Base-by-base conservation (phyloP, 345 rosid species). In the Arabidopsis suecica region DNA sequence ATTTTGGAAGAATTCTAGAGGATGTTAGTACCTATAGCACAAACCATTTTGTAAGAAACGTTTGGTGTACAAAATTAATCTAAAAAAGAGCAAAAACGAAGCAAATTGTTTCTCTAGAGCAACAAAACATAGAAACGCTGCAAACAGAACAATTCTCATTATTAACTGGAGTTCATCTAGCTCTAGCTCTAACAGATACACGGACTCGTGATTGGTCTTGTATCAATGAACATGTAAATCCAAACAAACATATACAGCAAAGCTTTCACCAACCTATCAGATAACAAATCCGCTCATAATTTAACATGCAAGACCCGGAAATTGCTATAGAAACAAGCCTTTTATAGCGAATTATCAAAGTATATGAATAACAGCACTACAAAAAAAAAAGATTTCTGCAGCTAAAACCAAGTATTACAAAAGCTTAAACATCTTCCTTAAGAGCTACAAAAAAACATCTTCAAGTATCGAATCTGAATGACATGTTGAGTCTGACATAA, bases 1-100 rank as follows among this genome's bases (percentile, higher is more conserved):
- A 81, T 81, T 75, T 84, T 76, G 84, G 30, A 83, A 47, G 34
- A 69, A 7, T 36, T 10, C 11, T 65, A 25, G 16, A 51, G 6
- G 9, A 36, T 5, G 28, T 62, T 28, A 16, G 62, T 56, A 44
- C 69, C n/a, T 9, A 10, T 23, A 65, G 48, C 22, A 64, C 10
- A 53, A 55, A 70, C 23, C 61, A 49, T 45, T 57, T 38, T 77
- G 76, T 57, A 56, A 56, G 71, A 45, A 51, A 45, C 41, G 41
- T 61, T 5, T 1, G 42, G 32, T 76, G 74, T 68, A 68, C 48
- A 68, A 60, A 50, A 5, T 30, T 68, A 44, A 44, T 55, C 51
- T 69, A 54, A 76, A 30, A 60, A 55, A 51, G 6, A 6, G 33
- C 41, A 11, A 68, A 54, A 76, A 44, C 3, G 69, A 53, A 22